Evolutionary conservation across 2,329 filamentous ascomycete species (phyloP).

Genomic region (Penicillium thymicola): DNA sequence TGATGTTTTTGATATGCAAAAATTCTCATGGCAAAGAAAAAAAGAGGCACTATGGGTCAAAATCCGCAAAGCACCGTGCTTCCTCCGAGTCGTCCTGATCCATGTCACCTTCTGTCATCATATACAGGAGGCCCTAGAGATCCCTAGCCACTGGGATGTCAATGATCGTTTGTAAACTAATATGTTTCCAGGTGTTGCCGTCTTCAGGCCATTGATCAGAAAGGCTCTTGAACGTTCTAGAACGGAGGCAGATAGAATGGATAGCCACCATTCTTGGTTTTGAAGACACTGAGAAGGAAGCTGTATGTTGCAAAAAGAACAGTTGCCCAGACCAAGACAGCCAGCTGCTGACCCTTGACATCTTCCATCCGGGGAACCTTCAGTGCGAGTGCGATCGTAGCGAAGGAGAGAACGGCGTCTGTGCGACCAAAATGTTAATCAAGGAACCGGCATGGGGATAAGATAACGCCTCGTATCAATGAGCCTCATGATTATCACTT

Average conservation of each 20-base stretch:
- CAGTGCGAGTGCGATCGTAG: constrained; percentile 82
- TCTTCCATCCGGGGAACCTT: constrained; percentile 89
- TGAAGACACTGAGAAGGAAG: constrained; percentile 90
- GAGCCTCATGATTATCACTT: constrained; percentile 45
- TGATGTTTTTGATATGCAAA: neutral
- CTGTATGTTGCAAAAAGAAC: constrained; percentile 83
- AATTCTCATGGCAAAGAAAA: neutral
- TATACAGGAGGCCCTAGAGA: neutral
- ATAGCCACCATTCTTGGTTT: constrained; percentile 91
- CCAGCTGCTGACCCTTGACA: constrained; percentile 71
- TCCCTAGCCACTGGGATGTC: neutral
- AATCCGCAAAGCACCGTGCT: neutral
- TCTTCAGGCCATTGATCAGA: neutral
- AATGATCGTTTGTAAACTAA: neutral
- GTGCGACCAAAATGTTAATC: constrained; percentile 13
- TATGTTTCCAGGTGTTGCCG: neutral
- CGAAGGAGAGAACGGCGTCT: constrained; percentile 82
- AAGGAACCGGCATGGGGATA: neutral
- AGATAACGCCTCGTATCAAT: neutral
- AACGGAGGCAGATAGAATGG: constrained; percentile 94
- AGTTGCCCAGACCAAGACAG: constrained; percentile 73
- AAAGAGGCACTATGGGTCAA: neutral
- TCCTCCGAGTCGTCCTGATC: neutral
- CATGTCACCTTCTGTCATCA: neutral
- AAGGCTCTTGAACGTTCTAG: constrained; percentile 59